Base-by-base conservation (phyloP, 176 grass and related monocot genomes). In the Lolium perenne region DNA sequence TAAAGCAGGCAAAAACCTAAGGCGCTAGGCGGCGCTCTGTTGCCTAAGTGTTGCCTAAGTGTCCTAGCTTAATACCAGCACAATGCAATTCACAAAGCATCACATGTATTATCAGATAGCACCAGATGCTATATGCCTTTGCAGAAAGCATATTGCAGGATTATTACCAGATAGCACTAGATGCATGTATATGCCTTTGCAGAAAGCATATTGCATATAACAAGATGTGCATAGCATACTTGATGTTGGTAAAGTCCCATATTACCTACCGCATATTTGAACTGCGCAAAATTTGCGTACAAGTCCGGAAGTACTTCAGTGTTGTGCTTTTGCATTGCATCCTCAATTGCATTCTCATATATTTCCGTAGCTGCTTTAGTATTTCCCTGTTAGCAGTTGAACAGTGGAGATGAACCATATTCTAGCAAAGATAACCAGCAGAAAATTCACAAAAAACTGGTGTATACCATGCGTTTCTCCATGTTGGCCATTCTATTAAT, bases 341-440 rank as follows among this genome's bases (percentile, higher is more conserved):
- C 72, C 69, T 94, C 86, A 93, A 98, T 95, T 85, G 91, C 93
- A 79, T 76, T 91, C 85, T 98, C 93, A 86, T 98, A 98, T 92
- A 94, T 90, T 72, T 89, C 71, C 82, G 62, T 89, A 92, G 91
- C 93, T 61, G 80, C 88, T 90, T 93, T 80, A 80, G 80, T 83
- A 72, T 95, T 94, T 86, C 95, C 95, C 95, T 98, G 74, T 76
- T 69, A 79, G 74, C 64, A 86, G 73, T 77, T 69, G 11, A 85
- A 92, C 78, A 86, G 54, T 78, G 79, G 22, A 69, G 41, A 32
- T 26, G 70, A 15, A 58, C 58, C 26, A 82, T 74, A 79, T 59
- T 88, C 65, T 48, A 51, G 17, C 4, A 66, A 29, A 80, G 74
- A 70, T 75, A 88, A 41, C 62, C 45, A 80, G 26, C 21, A 81